Base-by-base conservation (phyloP, 2,329 filamentous ascomycete species). In the Chrysoporthe austroafricana region DNA sequence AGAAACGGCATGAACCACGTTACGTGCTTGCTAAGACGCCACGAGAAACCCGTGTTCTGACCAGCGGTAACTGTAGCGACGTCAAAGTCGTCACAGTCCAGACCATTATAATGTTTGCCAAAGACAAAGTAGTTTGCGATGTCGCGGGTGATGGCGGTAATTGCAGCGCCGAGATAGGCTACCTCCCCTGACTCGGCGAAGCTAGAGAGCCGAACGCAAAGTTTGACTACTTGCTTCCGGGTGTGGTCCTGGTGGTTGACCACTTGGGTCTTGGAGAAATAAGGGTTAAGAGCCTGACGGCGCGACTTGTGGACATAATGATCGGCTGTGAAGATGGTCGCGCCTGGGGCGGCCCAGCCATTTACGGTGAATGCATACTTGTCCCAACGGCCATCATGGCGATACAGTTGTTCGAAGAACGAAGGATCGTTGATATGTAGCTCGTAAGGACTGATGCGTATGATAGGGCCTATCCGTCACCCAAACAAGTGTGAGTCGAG, bases 381-480 rank as follows among this genome's bases (percentile, higher is more conserved):
- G 42, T 70, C 26, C 69, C 68, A 69, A 0, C 42, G 26, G 5
- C 69, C 64, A 2, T 71, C 68, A 2, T 43, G 62, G 14, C 56
- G 52, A 36, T 69, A 73, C 14, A 73, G 48, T 14, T 62, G 67
- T 7, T 71, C 60, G 32, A 65, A 71, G 62, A 69, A 72, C 7
- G 50, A 48, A 4, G 74, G 62, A 32, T 76, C 73, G 26, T 64
- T 68, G 42, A 78, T 70, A 59, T 79, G 76, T 2, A 79, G 58
- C 66, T 79, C 78, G 39, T 74, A 66, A 0, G 77, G 74, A 44
- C 74, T 77, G 68, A 79, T 74, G 9, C 76, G 72, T 48, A 79
- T 70, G n/a, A 79, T 76, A 0, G 77, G 75, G 2, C 78, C 73
- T 74, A 4, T 36, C 18, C 48, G n/a, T 8, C 48, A 1, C 48